Evolutionary conservation across 768 basidiomycete genomes (phyloP), one percentile per base, ranked within the genome.

Genomic region (Suillus americanus): DNA sequence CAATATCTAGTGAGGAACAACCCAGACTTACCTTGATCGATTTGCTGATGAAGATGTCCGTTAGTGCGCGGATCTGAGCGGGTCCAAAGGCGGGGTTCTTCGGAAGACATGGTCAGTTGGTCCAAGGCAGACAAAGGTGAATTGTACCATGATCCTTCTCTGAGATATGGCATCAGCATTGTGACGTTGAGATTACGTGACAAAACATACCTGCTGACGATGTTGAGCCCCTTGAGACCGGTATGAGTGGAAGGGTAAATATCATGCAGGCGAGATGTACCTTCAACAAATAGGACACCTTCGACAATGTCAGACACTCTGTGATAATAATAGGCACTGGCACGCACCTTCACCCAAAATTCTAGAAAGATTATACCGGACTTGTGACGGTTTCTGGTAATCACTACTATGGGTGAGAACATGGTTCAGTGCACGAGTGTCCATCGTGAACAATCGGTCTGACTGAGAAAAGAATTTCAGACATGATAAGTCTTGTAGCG

Each of bases 51-150:
- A 90, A 89, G 14, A 85, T 83, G 16, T 79, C 79, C 0, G 86
- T 86, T 14, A 89, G 69, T 50, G 83, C 84, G 2, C 87, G 79
- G 45, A 89, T 81, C 67, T 89, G 87, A 1, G 81, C 74, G 3
- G 81, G 79, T 1, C 88, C 86, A 67, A 91, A 91, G 0, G 88
- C 88, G 14, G 89, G 88, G 66, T 89, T 90, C 88, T 81, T 59
- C 5, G 4, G 50, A 10, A 41, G 48, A 18, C 16, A 14, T 12
- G 2, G 10, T 57, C 54, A 10, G 59, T n/a, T 63, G 46, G 63
- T 46, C 12, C 14, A 30, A 16, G 28, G 33, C 2, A 6, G 6
- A 41, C 4, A 41, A n/a, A 16, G 5, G 30, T 1, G 30, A 16
- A 18, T 6, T 16, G 20, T 62, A 77, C 77, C 77, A 80, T 75